Evolutionary conservation across 305 asterid genomes (phyloP), one percentile per base, ranked within the genome.

Genomic region (Fraxinus velutina): DNA sequence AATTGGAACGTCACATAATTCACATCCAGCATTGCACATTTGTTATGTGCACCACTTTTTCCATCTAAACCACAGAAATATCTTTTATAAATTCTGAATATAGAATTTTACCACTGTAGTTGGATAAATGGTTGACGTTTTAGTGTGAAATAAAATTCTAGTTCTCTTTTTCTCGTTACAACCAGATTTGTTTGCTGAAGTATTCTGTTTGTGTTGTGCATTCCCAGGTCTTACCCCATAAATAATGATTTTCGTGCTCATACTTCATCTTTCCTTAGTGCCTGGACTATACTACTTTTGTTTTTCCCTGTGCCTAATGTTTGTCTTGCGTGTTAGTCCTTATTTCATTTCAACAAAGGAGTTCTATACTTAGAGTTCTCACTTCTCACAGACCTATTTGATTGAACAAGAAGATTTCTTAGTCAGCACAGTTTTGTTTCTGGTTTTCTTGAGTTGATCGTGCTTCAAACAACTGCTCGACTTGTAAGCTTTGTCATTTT

Each of bases 81-180:
- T 57, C 74, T 60, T 71, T 3, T 19, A 42, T 9, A 21, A 27
- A 24, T 15, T 22, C 62, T 55, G 42, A 66, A 70, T 37, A 29
- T 62, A 1, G 57, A 62, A 39, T 55, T 60, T 37, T 81, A 19
- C 19, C 60, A 21, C n/a, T 21, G 32, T 62, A 7, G 72, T 33
- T 75, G 36, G 74, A 83, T 78, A 64, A 62, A 79, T 74, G 42
- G 17, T 77, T 34, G 0, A 19, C 29, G 73, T 70, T 37, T 84
- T 55, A 74, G 74, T 36, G 55, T 52, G 34, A 33, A 24, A 64
- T 62, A 30, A 57, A 57, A 57, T 21, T 57, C 29, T 57, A 1
- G 70, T 19, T 19, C 68, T 57, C 68, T 19, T 57, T 57, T 57
- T 57, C 70, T 19, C 1, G 32, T 62, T 21, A 22, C 32, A 6